Evolutionary conservation across 2,329 filamentous ascomycete species (phyloP), one percentile per base, ranked within the genome.

Genomic region (Monilinia fructicola): DNA sequence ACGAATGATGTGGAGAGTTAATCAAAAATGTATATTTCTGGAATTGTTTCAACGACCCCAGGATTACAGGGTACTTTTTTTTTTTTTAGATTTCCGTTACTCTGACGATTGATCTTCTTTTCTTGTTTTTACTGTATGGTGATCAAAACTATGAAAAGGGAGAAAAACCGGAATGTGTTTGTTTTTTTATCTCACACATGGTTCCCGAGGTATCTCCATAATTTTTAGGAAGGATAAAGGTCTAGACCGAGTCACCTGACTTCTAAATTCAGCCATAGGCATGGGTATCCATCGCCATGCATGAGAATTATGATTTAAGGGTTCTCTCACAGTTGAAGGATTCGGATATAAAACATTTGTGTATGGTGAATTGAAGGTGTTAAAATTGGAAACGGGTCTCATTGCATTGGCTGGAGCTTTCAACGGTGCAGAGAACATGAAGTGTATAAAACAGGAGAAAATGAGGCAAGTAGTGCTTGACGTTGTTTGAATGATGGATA

Each of bases 231-330:
- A 10, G 48, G 23, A 60, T 23, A 42, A 59, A 3, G 26, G 21
- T 59, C 40, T 59, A 46, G 55, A 48, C 18, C 28, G 23, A 60
- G 42, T 60, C 56, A 60, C 42, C 23, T 23, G 42, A 48, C 56
- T 59, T 35, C 42, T 35, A 23, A 42, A 10, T 5, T 35, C 28
- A 46, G 28, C 42, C 21, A 23, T 4, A 35, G 5, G 26, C 21
- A 16, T 48, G 9, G 23, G 56, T 3, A 31, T 35, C 48, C 26
- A 35, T 31, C 18, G 23, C 12, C 23, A 18, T 31, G 56, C 26
- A 59, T 46, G 44, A 35, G 23, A 48, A 14, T 14, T 38, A 26
- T 60, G 42, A 60, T n/a, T 48, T 31, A 7, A n/a, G 12, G 26
- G 21, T 9, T 12, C 42, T 35, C 21, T 56, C 54, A 44, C 42